These are phyloP conservation scores for Pseudopithomyces chartarum DNA, from an alignment of 2,329 filamentous ascomycete species.

Conservation along the genomic window DNA sequence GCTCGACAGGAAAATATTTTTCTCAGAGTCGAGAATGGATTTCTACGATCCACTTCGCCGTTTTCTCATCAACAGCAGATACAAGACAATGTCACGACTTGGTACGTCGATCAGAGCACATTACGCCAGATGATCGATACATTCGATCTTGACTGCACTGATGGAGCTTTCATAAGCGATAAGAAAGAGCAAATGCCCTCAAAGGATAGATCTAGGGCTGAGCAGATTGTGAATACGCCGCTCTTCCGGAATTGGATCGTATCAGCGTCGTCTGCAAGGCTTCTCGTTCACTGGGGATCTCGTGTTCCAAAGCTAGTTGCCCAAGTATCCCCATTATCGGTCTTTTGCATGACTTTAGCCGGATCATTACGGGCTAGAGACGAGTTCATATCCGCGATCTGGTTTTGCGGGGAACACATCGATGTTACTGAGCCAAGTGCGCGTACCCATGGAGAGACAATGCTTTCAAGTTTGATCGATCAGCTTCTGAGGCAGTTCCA, in stretches of 20 bases:
- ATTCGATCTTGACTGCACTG: background rate
- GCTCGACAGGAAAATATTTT: background rate
- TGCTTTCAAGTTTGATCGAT: slow-evolving; percentile 9
- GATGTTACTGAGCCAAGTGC: background rate
- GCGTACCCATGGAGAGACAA: background rate
- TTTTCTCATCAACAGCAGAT: background rate
- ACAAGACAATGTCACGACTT: background rate
- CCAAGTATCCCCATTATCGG: slow-evolving; percentile 7
- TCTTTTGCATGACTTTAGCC: slow-evolving; percentile 6
- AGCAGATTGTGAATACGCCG: slow-evolving; percentile 5
- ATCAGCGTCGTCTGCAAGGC: slow-evolving; percentile 2
- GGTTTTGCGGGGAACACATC: slow-evolving; percentile 9
- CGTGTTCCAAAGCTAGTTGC: background rate
- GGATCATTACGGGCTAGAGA: background rate
- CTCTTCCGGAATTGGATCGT: slow-evolving; percentile 8
- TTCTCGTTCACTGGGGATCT: slow-evolving; percentile 6
- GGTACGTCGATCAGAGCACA: background rate
- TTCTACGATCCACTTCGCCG: background rate
- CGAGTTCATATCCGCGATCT: slow-evolving; percentile 2
- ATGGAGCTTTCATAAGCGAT: background rate
- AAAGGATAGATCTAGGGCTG: slow-evolving; percentile 5
- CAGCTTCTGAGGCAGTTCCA: slow-evolving; percentile 8
- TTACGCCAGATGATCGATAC: slow-evolving; percentile 2
- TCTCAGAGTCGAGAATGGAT: slow-evolving; percentile 1
- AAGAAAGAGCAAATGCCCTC: background rate